Percentiles rank a stretch among this genome's conserved stretches.
phyloP scores from a whole-genome alignment of 169 alveolate species.

The Amoebophrya sp. region DNA sequence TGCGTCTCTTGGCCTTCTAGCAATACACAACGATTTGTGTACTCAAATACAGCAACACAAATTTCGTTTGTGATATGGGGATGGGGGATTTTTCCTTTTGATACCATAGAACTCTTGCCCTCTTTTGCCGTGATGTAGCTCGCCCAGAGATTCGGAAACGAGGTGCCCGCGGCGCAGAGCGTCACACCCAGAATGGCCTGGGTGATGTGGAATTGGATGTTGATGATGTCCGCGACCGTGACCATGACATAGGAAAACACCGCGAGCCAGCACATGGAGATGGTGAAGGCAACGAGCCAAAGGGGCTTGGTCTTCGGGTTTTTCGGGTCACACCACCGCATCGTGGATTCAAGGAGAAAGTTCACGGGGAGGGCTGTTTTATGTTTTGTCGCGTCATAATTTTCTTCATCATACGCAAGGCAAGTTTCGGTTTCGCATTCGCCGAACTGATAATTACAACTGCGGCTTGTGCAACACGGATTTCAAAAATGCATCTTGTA shows the following conservation, averaged over 20 bases:
- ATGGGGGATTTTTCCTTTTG: too few species aligned
- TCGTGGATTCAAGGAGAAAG: not conserved
- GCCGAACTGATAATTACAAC: too few species aligned
- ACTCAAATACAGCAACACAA: too few species aligned
- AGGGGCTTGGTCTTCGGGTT: not conserved
- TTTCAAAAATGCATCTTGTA: too few species aligned
- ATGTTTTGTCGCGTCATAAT: too few species aligned
- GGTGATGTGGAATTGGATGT: slow-evolving; percentile 3
- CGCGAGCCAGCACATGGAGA: slow-evolving; percentile 35
- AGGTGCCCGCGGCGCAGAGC: slow-evolving; percentile 36
- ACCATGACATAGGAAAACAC: slow-evolving; percentile 31
- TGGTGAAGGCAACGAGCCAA: slow-evolving; percentile 26
- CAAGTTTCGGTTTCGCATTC: too few species aligned
- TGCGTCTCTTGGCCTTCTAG: too few species aligned
- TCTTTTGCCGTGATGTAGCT: slow-evolving; percentile 25
- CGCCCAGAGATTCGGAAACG: slow-evolving; percentile 33
- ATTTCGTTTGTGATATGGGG: too few species aligned
- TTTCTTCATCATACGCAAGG: too few species aligned
- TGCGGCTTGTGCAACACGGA: too few species aligned
- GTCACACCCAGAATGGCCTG: slow-evolving; percentile 34
- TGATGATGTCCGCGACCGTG: slow-evolving; percentile 1
- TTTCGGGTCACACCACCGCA: slow-evolving; percentile 29
- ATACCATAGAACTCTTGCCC: slow-evolving; percentile 27
- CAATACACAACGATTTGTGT: too few species aligned
- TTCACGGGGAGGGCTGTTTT: not conserved